Evolutionary conservation across 2,329 filamentous ascomycete species (phyloP).

Genomic region (Diaporthe helianthi): DNA sequence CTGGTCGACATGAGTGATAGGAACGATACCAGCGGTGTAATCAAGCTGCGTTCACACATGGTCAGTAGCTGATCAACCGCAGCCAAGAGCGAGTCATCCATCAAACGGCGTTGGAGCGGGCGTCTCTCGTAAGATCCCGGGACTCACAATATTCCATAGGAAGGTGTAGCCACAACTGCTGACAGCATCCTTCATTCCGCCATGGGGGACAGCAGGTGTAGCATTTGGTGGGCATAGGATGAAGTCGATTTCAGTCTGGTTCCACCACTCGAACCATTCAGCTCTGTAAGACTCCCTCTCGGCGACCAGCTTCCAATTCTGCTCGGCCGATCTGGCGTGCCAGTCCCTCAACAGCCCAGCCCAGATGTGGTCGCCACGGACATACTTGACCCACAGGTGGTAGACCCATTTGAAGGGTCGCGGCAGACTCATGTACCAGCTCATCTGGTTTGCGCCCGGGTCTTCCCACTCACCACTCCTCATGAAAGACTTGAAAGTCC

Average conservation of each 20-base stretch:
- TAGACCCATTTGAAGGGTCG: constrained; percentile 81
- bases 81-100: not conserved
- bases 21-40: constrained; percentile 82
- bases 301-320: constrained; percentile 84
- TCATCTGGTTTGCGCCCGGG: constrained; percentile 76
- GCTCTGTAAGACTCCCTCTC: constrained; percentile 79
- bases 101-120: too few species aligned
- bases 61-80: constrained; percentile 6
- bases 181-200: constrained; percentile 84
- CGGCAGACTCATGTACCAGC: constrained; percentile 75
- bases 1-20: constrained; percentile 83
- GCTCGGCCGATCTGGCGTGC: constrained; percentile 73
- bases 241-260: constrained; percentile 74
- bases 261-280: constrained; percentile 87
- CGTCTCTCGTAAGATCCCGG: not conserved
- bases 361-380: constrained; percentile 78
- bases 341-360: constrained; percentile 78
- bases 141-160: constrained; percentile 81
- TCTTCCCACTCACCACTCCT: constrained; percentile 82
- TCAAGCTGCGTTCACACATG: constrained; percentile 66
- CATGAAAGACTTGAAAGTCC: constrained; percentile 80
- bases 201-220: constrained; percentile 86
- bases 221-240: constrained; percentile 87
- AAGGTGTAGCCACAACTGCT: constrained; percentile 93
- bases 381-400: constrained; percentile 87